phyloP scores from a whole-genome alignment of 1,284 basidiomycete species.

The Volvariella volvacea region DNA sequence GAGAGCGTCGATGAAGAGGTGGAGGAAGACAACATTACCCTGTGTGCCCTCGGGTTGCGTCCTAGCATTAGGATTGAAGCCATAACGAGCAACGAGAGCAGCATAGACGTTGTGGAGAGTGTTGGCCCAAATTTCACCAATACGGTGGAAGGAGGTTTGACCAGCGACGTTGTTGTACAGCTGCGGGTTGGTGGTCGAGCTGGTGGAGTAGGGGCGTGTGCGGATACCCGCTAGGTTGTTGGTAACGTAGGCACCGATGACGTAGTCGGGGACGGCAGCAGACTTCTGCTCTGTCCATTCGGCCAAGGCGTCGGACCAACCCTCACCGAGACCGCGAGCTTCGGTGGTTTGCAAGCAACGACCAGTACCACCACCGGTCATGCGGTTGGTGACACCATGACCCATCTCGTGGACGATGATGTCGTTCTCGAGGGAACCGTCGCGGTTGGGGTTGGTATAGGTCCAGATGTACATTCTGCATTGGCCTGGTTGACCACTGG shows the following conservation, averaged over 20 bases:
- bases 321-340: slow-evolving; percentile 41
- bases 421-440: slow-evolving; percentile 37
- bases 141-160: slow-evolving; percentile 28
- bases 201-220: slow-evolving; percentile 31
- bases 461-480: slow-evolving; percentile 40
- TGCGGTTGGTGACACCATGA: slow-evolving; percentile 37
- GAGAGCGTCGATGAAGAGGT: slow-evolving; percentile 38
- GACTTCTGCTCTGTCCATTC: slow-evolving; percentile 31
- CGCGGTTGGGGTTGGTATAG: slow-evolving; percentile 25
- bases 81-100: slow-evolving; percentile 29
- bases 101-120: too few relatives aligned
- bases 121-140: slow-evolving; percentile 45
- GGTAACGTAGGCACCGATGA: slow-evolving; percentile 29
- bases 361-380: slow-evolving; percentile 41
- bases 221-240: slow-evolving; percentile 28
- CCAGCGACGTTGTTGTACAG: slow-evolving; percentile 22
- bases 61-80: slow-evolving; percentile 26
- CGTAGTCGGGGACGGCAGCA: slow-evolving; percentile 28
- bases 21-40: slow-evolving; percentile 37
- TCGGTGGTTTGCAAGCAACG: slow-evolving; percentile 39
- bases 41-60: slow-evolving; percentile 30
- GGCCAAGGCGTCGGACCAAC: slow-evolving; percentile 40
- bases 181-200: slow-evolving; percentile 21
- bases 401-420: slow-evolving; percentile 36
- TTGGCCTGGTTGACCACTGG: slow-evolving; percentile 27